Evolutionary conservation across 768 basidiomycete species (phyloP), one percentile per base, ranked within the genome.

Genomic region (Sutorius australiensis): DNA sequence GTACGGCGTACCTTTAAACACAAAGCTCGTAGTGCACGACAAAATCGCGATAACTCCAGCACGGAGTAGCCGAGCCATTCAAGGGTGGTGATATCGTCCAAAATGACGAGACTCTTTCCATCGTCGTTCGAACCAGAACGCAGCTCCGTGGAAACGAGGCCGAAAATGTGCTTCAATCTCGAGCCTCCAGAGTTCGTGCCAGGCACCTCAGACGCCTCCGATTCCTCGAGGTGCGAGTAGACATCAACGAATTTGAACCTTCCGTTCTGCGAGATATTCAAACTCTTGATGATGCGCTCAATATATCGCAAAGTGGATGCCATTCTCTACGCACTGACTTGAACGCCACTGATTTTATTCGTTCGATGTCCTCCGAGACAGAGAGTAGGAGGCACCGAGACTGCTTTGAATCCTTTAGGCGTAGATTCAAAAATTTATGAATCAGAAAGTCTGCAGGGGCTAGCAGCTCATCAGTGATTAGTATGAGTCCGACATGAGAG

Each of bases 361-460:
- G 76, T 41, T 76, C 64, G 0, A 84, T 61, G 42, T 76, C 75
- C 52, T 82, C 80, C 0, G 81, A 82, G 8, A 82, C 73, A 5
- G 85, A 82, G 7, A 90, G 65, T 6, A 90, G 63, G 38, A 84
- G 67, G 38, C 75, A 74, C 42, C 64, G 70, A 34, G 76, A 63
- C 8, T 37, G 59, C 21, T 52, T 63, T n/a, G 60, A 46, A 40
- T 65, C 58, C 65, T 86, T 89, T 38, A 87, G 67, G 51, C 83
- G 79, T 3, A 73, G 59, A 19, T 73, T 65, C 5, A 91, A 57
- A 40, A 74, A 68, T 11, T 75, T 75, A 55, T 88, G 82, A 1
- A 92, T 73, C 10, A 90, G 59, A 59, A 91, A 92, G 54, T 89
- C 87, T 11, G 82, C 86, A 2, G 89, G 84, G 0, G 89, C 80